Percentiles rank a stretch among this genome's conserved stretches.
Conservation (phyloP, 768 basidiomycete genomes). For the Glaciozyma martinii region DNA sequence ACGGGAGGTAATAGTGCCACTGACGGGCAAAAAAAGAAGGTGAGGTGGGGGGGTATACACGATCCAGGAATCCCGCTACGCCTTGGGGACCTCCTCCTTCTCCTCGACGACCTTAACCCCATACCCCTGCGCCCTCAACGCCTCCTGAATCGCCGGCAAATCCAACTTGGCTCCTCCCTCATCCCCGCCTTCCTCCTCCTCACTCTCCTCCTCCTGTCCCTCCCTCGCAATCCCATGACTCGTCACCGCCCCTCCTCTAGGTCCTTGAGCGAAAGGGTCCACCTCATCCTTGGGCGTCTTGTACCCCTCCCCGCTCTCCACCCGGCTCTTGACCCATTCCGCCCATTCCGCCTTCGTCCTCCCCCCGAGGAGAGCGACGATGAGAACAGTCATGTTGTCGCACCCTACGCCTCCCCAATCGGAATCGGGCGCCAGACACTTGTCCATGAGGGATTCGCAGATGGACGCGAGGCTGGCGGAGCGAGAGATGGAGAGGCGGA, state of each 20-base stretch:
- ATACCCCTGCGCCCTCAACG: background rate
- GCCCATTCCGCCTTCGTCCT: conserved; percentile 89
- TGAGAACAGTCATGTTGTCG: conserved; percentile 96
- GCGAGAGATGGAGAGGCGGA: conserved; percentile 70
- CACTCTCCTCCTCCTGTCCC: background rate
- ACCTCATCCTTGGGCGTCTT: conserved; percentile 66
- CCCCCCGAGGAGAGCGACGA: conserved; percentile 78
- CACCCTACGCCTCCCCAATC: conserved; percentile 90
- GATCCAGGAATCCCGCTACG: too few relatives aligned
- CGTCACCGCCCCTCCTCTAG: background rate
- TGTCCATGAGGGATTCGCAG: conserved; percentile 78
- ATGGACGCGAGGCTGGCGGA: conserved; percentile 73
- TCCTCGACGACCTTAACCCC: background rate
- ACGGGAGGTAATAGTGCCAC: too few relatives aligned
- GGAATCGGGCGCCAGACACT: conserved; percentile 88
- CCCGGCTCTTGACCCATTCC: conserved; percentile 73
- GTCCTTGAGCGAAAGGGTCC: conserved; percentile 46
- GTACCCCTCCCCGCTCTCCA: conserved; percentile 65
- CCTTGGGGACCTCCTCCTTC: too few relatives aligned
- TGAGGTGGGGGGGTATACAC: too few relatives aligned
- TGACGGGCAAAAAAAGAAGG: too few relatives aligned
- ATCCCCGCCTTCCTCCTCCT: background rate
- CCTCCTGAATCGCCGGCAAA: background rate
- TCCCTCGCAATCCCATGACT: background rate
- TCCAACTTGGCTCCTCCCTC: background rate